Evolutionary conservation across 1,284 basidiomycete genomes (phyloP), one percentile per base, ranked within the genome.

Genomic region (Naganishia sp.): DNA sequence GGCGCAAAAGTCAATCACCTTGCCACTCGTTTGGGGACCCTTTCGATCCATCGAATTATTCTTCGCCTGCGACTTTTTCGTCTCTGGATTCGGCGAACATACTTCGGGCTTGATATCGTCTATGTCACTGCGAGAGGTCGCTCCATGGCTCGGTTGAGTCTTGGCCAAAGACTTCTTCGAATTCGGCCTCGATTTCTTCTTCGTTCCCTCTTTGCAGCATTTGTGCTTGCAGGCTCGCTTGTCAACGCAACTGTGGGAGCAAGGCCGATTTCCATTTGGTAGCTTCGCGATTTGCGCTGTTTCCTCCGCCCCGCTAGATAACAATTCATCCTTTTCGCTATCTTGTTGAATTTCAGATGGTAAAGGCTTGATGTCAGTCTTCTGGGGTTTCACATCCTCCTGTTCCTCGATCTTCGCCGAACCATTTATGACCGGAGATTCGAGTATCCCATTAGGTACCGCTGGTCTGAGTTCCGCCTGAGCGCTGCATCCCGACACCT

Each of bases 401-500:
- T 46, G 35, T 39, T 39, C 28, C 52, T 55, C 45, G 3, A 55
- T n/a, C 25, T 56, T 21, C n/a, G 43, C 25, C 3, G 31, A 42
- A 18, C 55, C 43, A 31, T 50, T 65, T 4, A 35, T 47, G 13
- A 58, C 55, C 17, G 53, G 55, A 18, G 55, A 39, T 3, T n/a
- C 21, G 15, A 65, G 55, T 15, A 56, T 46, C 2, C 43, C 43
- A 23, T 42, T 46, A n/a, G 45, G 46, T 1, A 55, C 39, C 4
- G 46, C 25, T 0, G 74, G 73, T 15, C 69, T 52, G 58, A 69
- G 74, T 51, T 75, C 71, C 10, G 69, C 69, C 2, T 66, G 68
- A 1, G 45, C 63, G 3, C 64, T 39, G 42, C 75, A 72, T 9
- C 76, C 76, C 1, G 76, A 70, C 4, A 73, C 63, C 60, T 77